Evolutionary conservation across 495 filamentous ascomycete species (phyloP).

Genomic region (Sordaria brevicollis): DNA sequence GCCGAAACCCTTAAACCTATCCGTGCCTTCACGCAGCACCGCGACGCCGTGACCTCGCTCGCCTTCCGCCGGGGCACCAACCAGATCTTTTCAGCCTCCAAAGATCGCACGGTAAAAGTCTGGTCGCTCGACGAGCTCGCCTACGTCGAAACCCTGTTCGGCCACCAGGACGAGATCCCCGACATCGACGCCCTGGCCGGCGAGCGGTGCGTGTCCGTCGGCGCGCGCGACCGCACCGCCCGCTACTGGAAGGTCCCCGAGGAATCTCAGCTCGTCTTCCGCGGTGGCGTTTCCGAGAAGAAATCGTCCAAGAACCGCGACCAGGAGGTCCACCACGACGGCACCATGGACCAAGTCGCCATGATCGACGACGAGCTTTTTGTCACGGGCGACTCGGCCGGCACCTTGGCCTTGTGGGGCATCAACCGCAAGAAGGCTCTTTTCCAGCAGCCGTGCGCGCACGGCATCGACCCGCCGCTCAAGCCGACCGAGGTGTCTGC

Average conservation of each 20-base stretch:
- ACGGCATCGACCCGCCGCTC: slow-evolving; percentile 68
- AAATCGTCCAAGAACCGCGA: slow-evolving; percentile 35
- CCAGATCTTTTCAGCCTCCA: slow-evolving; percentile 79
- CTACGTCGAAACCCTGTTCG: slow-evolving; percentile 92
- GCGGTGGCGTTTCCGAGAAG: slow-evolving; percentile 57
- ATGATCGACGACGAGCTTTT: slow-evolving; percentile 85
- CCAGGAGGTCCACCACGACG: slow-evolving; percentile 49
- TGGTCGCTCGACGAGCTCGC: slow-evolving; percentile 78
- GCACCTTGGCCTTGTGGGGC: slow-evolving; percentile 76
- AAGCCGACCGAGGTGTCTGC: slow-evolving; percentile 56
- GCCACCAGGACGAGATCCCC: slow-evolving; percentile 84
- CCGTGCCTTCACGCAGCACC: slow-evolving; percentile 82
- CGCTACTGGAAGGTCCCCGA: slow-evolving; percentile 94
- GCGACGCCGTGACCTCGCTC: slow-evolving; percentile 74
- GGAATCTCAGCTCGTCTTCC: slow-evolving; percentile 89
- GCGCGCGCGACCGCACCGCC: slow-evolving; percentile 81
- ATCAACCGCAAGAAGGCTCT: slow-evolving; percentile 91
- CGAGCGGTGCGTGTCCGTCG: slow-evolving; percentile 84
- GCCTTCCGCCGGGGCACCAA: slow-evolving; percentile 83
- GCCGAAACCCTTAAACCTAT: slow-evolving; percentile 64
- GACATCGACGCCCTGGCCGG: slow-evolving; percentile 71
- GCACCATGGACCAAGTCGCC: slow-evolving; percentile 80
- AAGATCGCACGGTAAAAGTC: slow-evolving; percentile 63
- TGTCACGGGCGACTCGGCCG: slow-evolving; percentile 87
- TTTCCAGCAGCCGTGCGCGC: slow-evolving; percentile 66